Conservation (phyloP, 768 basidiomycete genomes). For the Tricholoma sp. region DNA sequence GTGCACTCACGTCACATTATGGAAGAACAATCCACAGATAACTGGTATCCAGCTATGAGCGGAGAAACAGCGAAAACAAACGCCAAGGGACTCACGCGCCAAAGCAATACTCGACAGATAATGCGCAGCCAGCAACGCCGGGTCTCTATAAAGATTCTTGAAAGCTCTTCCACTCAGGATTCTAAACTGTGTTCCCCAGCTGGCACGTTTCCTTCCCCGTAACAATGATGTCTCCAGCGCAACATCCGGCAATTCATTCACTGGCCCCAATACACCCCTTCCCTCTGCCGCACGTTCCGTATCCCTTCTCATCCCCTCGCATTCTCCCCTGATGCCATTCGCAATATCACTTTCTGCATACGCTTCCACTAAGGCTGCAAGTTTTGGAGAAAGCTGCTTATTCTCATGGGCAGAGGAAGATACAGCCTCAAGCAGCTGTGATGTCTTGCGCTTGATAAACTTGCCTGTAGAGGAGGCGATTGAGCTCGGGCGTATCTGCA, state of each 20-base stretch:
- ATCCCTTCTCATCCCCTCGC: constrained; percentile 40
- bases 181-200: constrained; percentile 85
- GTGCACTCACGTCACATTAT: constrained; percentile 66
- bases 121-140: constrained; percentile 85
- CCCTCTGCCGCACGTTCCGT: constrained; percentile 20
- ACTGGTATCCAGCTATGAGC: constrained; percentile 37
- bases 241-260: constrained; percentile 58
- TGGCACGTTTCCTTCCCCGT: constrained; percentile 74
- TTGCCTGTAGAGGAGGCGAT: constrained; percentile 38
- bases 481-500: constrained; percentile 41
- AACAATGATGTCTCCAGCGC: constrained; percentile 62
- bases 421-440: constrained; percentile 64
- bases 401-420: constrained; percentile 21
- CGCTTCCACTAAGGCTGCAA: constrained; percentile 68
- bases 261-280: constrained; percentile 23
- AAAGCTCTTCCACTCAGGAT: constrained; percentile 95
- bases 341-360: constrained; percentile 69
- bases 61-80: not conserved
- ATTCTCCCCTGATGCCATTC: constrained; percentile 55
- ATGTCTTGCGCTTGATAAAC: constrained; percentile 68
- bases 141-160: constrained; percentile 97
- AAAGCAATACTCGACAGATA: constrained; percentile 81
- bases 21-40: constrained; percentile 91
- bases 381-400: constrained; percentile 45
- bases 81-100: constrained; percentile 55